phyloP scores from a whole-genome alignment of 2,329 filamentous ascomycete genomes.

The Aspergillus floridensis region DNA sequence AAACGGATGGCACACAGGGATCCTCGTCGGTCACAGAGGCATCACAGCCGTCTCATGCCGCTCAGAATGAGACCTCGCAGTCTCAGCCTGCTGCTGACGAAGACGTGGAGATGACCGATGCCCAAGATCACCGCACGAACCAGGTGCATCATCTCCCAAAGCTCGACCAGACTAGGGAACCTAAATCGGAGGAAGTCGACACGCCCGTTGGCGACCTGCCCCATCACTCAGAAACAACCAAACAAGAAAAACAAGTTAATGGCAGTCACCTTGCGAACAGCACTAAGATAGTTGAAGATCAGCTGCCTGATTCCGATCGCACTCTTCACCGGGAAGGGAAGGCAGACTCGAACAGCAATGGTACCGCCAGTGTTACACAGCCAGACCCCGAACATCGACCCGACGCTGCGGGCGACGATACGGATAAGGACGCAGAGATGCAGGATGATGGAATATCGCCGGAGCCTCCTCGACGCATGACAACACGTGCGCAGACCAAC shows the following conservation, averaged over 20 bases:
- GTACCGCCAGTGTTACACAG: background rate
- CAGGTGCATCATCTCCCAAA: conserved; percentile 8
- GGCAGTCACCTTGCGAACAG: conserved; percentile 12
- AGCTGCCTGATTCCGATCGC: conserved; percentile 8
- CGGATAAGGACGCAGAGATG: conserved; percentile 33
- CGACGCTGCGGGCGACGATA: conserved; percentile 23
- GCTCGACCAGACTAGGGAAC: conserved; percentile 19
- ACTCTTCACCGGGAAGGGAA: conserved; percentile 14
- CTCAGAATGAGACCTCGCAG: conserved; percentile 12
- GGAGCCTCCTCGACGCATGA: conserved; percentile 46
- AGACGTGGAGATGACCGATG: conserved; percentile 38
- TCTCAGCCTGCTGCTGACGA: conserved; percentile 12
- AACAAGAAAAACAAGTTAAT: conserved; percentile 15
- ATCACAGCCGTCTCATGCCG: conserved; percentile 11
- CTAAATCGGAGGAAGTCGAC: conserved; percentile 39
- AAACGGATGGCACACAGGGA: conserved; percentile 15
- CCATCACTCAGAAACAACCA: conserved; percentile 27
- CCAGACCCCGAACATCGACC: conserved; percentile 1
- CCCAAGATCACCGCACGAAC: conserved; percentile 14
- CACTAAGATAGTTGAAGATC: conserved; percentile 4
- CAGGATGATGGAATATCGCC: conserved; percentile 37
- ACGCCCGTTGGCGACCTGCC: conserved; percentile 34
- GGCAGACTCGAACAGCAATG: conserved; percentile 7
- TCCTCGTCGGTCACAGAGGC: conserved; percentile 6
- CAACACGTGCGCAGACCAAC: conserved; percentile 45